Base-by-base conservation (phyloP, 1,284 basidiomycete species). In the Moesziomyces sp. region DNA sequence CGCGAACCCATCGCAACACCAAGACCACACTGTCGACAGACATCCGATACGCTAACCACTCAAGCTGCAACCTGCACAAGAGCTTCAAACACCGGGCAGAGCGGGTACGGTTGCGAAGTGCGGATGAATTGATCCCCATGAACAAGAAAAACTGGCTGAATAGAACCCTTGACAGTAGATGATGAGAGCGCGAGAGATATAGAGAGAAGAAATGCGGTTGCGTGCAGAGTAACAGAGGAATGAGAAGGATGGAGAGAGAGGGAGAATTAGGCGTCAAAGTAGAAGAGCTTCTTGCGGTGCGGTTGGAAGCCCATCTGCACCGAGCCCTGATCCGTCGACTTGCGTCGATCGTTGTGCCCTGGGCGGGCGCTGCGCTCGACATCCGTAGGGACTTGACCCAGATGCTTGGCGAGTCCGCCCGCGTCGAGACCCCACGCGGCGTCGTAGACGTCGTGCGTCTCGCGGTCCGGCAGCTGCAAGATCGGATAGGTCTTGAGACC, bases 381-480 rank as follows among this genome's bases (percentile, higher is more conserved):
- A 8, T 30, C 30, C 6, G 49, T 21, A 35, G 49, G 24, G 8
- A 51, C 42, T 38, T 54, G 50, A 14, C 57, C 60, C 2, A 67
- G 23, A 44, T 66, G 60, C 42, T 71, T 65, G 19, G 62, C 63
- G 8, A 77, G 51, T 2, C 71, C 74, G 35, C 65, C 69, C 7
- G 49, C 65, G 13, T 49, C 73, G 18, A 76, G 30, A 3, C 63
- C 70, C 78, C 78, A 80, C n/a, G 61, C 74, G 0, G 54, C 33
- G 50, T 80, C 77, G 53, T 80, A 80, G 1, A 77, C 67, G 23
- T 80, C 79, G 48, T 80, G 79, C 45, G 77, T 79, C 61, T 78
- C 77, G 3, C 72, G 56, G 40, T 69, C 72, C 5, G 77, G 77
- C 51, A 78, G 51, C 38, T 76, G 69, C 43, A 80, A 43, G 54